Evolutionary conservation across 2,329 filamentous ascomycete genomes (phyloP).

Genomic region (Fusarium longipes): DNA sequence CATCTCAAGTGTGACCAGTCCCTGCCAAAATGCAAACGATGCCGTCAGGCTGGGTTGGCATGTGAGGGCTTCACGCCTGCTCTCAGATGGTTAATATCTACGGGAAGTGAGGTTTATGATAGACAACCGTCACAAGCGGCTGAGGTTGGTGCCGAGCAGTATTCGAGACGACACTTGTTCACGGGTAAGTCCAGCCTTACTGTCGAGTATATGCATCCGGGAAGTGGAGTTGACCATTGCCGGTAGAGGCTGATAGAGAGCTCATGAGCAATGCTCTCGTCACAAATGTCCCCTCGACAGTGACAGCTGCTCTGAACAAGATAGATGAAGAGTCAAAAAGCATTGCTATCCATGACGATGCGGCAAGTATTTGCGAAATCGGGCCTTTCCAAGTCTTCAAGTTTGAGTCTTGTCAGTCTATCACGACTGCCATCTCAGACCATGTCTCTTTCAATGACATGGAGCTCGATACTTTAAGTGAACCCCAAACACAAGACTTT

Average conservation of each 20-base stretch:
- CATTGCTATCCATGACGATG: constrained; percentile 3
- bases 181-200: constrained; percentile 12
- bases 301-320: constrained; percentile 30
- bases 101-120: constrained; percentile 33
- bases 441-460: constrained; percentile 22
- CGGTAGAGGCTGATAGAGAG: constrained; percentile 24
- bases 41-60: constrained; percentile 23
- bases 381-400: constrained; percentile 39
- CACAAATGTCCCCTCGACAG: constrained; percentile 20
- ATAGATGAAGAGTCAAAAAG: constrained; percentile 38
- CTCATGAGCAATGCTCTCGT: constrained; percentile 35
- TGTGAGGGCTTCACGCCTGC: constrained; percentile 40
- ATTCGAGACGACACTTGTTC: constrained; percentile 37
- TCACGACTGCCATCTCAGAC: constrained; percentile 17
- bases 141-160: constrained; percentile 24
- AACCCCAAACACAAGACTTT: constrained; percentile 8
- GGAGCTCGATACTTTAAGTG: constrained; percentile 19
- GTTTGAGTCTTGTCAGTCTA: constrained; percentile 13
- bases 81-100: constrained; percentile 36
- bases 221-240: too few species aligned
- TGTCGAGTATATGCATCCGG: fast-evolving
- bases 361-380: constrained; percentile 1
- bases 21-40: constrained; percentile 32
- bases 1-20: constrained; percentile 42
- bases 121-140: constrained; percentile 22